A percentile compares a stretch with the other conserved stretches of the same genome.
These are phyloP conservation scores for Venturia pyrina DNA, from an alignment of 2,329 filamentous ascomycete genomes.

Conservation along the genomic window DNA sequence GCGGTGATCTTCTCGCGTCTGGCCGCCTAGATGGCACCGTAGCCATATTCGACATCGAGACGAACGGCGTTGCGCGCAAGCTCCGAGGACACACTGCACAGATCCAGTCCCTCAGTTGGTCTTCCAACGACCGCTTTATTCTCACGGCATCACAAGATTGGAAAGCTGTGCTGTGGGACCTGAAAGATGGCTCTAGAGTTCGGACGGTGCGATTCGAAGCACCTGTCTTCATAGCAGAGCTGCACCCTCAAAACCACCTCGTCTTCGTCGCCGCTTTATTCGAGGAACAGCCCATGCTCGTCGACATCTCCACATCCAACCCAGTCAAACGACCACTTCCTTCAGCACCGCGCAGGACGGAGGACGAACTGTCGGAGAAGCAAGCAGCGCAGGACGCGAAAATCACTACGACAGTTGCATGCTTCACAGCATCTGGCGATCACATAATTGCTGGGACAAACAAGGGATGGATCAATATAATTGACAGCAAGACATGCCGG, in stretches of 20 bases:
- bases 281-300: slow-evolving; percentile 82
- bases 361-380: slow-evolving; percentile 67
- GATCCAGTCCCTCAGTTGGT: slow-evolving; percentile 84
- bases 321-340: slow-evolving; percentile 69
- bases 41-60: slow-evolving; percentile 94
- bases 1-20: slow-evolving; percentile 88
- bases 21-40: slow-evolving; percentile 91
- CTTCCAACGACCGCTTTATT: slow-evolving; percentile 78
- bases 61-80: slow-evolving; percentile 91
- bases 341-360: slow-evolving; percentile 67
- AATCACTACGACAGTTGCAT: slow-evolving; percentile 84
- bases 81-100: slow-evolving; percentile 86
- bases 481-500: slow-evolving; percentile 68
- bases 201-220: slow-evolving; percentile 86
- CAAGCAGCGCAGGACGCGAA: slow-evolving; percentile 86
- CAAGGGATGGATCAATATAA: slow-evolving; percentile 93
- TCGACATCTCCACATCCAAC: slow-evolving; percentile 62
- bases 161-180: slow-evolving; percentile 93
- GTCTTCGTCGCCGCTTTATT: slow-evolving; percentile 87
- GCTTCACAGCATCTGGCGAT: slow-evolving; percentile 76
- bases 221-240: slow-evolving; percentile 89
- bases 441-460: slow-evolving; percentile 89
- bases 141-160: slow-evolving; percentile 91
- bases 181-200: slow-evolving; percentile 60
- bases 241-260: slow-evolving; percentile 80